phyloP scores from a whole-genome alignment of 2,329 filamentous ascomycete genomes.

The Hortaea sp. region DNA sequence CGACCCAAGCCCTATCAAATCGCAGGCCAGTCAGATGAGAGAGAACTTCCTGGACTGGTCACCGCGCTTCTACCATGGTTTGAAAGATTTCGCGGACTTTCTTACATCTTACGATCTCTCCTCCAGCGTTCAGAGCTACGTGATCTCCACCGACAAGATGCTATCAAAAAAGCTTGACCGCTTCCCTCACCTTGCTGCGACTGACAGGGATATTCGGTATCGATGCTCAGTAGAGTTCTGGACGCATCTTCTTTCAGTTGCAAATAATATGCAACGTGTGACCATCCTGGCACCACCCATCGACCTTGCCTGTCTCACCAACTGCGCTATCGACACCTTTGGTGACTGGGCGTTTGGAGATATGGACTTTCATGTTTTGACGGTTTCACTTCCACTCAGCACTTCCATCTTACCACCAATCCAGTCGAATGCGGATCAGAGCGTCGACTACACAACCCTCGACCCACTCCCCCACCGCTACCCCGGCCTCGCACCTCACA shows the following conservation, averaged over 20 bases:
- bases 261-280: constrained; percentile 38
- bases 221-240: constrained; percentile 31
- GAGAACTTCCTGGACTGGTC: constrained; percentile 9
- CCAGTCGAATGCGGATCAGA: constrained; percentile 3
- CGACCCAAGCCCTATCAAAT: neutral
- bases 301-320: constrained; percentile 51
- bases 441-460: neutral
- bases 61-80: constrained; percentile 12
- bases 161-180: constrained; percentile 7
- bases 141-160: constrained; percentile 29
- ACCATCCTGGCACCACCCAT: constrained; percentile 46
- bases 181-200: constrained; percentile 28
- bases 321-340: constrained; percentile 45
- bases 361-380: constrained; percentile 24
- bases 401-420: constrained; percentile 1
- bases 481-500: constrained; percentile 15
- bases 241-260: constrained; percentile 43
- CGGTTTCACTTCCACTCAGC: constrained; percentile 7
- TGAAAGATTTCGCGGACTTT: constrained; percentile 16
- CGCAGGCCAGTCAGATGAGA: neutral
- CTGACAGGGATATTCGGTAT: constrained; percentile 21
- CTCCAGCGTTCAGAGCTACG: constrained; percentile 33
- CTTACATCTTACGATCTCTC: constrained; percentile 9
- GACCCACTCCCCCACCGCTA: constrained; percentile 6
- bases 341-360: constrained; percentile 23